Evolutionary conservation across 2,329 filamentous ascomycete genomes (phyloP).

Genomic region (Chaetomiaceae sp.): DNA sequence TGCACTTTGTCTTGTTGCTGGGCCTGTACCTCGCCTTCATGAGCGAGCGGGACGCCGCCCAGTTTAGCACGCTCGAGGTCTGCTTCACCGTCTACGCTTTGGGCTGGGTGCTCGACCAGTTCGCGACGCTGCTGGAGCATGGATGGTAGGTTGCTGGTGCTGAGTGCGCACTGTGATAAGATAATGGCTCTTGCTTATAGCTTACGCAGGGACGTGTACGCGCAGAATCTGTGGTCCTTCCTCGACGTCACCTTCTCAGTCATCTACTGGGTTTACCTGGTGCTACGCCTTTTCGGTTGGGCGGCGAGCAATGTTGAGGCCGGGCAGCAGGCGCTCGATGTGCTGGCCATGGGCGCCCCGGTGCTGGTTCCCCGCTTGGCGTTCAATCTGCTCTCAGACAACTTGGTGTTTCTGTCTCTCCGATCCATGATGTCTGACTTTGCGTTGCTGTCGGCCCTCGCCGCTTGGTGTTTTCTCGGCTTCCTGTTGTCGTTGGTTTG

Average conservation of each 20-base stretch:
- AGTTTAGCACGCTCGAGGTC: constrained; percentile 53
- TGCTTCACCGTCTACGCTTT: constrained; percentile 67
- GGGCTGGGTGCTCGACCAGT: constrained; percentile 74
- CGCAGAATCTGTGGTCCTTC: constrained; percentile 84
- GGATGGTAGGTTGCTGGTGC: constrained; percentile 53
- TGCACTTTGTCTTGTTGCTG: constrained; percentile 66
- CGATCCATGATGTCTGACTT: constrained; percentile 84
- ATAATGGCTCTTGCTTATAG: too few relatives aligned
- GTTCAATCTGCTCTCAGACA: constrained; percentile 77
- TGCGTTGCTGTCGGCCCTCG: constrained; percentile 66
- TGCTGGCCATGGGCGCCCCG: constrained; percentile 72
- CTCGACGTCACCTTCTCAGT: constrained; percentile 71
- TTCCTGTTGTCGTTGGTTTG: constrained; percentile 75
- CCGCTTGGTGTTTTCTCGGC: constrained; percentile 77
- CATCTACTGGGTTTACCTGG: constrained; percentile 64
- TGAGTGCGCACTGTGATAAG: too few relatives aligned
- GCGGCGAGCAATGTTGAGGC: constrained; percentile 40
- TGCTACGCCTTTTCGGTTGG: constrained; percentile 61
- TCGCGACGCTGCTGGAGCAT: constrained; percentile 71
- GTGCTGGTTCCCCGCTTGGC: constrained; percentile 72
- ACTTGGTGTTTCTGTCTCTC: constrained; percentile 74
- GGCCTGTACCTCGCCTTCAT: constrained; percentile 66
- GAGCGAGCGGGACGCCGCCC: constrained; percentile 55
- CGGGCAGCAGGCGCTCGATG: constrained; percentile 65
- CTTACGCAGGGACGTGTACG: constrained; percentile 63